These are phyloP conservation scores for Jaltomata sinuosa DNA, from an alignment of 257 asterid genomes.

Conservation along the genomic window DNA sequence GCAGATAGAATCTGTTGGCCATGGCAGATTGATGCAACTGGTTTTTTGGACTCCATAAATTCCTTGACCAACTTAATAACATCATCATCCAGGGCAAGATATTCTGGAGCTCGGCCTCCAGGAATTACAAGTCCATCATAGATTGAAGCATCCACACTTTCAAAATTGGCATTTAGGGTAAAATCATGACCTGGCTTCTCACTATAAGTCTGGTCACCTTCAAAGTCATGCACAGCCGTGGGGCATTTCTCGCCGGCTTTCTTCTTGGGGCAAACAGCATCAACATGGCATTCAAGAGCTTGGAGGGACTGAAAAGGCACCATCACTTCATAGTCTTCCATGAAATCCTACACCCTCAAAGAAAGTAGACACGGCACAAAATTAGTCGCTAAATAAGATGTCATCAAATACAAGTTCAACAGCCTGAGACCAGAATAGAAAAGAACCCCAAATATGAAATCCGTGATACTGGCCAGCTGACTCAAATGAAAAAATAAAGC, in stretches of 20 bases:
- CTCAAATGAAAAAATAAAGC: neutral
- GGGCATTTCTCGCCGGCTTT: slow-evolving; percentile 62
- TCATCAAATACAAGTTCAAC: neutral
- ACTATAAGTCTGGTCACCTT: slow-evolving; percentile 96
- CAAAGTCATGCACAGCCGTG: slow-evolving; percentile 92
- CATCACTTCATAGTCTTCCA: slow-evolving; percentile 95
- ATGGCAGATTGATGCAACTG: slow-evolving; percentile 94
- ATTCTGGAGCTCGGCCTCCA: slow-evolving; percentile 97
- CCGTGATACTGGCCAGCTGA: neutral
- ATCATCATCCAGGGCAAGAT: slow-evolving; percentile 62
- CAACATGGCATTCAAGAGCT: slow-evolving; percentile 86
- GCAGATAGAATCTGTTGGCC: slow-evolving; percentile 96
- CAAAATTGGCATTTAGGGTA: slow-evolving; percentile 56
- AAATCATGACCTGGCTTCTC: slow-evolving; percentile 97
- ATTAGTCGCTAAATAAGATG: neutral
- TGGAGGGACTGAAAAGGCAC: slow-evolving; percentile 89
- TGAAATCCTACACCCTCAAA: slow-evolving; percentile 56
- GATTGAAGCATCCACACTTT: slow-evolving; percentile 44
- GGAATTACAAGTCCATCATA: slow-evolving; percentile 94
- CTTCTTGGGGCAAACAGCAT: slow-evolving; percentile 84
- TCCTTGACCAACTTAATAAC: slow-evolving; percentile 63
- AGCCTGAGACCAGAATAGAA: neutral
- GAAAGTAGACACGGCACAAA: neutral
- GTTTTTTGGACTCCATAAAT: slow-evolving; percentile 72
- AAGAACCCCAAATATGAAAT: neutral